These are phyloP conservation scores for Phytophthora vignae DNA, from an alignment of 352 stramenopile species.

Conservation along the genomic window DNA sequence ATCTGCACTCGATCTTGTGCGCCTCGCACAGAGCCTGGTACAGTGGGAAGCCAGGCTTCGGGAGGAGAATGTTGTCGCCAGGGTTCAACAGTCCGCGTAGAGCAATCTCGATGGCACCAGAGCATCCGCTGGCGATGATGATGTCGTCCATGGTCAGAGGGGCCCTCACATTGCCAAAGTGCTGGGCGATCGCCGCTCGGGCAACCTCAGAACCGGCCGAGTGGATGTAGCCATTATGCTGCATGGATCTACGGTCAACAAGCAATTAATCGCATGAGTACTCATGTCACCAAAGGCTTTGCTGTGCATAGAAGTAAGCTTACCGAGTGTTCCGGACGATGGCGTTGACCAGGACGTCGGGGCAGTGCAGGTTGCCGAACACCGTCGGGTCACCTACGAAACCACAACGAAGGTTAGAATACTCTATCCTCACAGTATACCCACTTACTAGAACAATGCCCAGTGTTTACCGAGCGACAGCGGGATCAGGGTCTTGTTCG, in stretches of 20 bases:
- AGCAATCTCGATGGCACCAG: constrained; percentile 94
- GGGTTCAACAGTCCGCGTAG: constrained; percentile 91
- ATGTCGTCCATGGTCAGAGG: constrained; percentile 92
- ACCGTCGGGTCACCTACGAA: constrained; percentile 90
- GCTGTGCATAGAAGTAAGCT: neutral
- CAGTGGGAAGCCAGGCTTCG: constrained; percentile 94
- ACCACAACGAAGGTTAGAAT: neutral
- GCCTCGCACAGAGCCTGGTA: constrained; percentile 96
- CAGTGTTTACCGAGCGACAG: constrained; percentile 81
- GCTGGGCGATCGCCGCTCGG: constrained; percentile 88
- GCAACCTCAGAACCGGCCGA: constrained; percentile 89
- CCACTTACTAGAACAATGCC: neutral
- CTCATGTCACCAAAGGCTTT: neutral
- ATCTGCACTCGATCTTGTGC: constrained; percentile 91
- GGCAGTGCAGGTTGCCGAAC: constrained; percentile 93
- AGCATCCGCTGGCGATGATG: constrained; percentile 94
- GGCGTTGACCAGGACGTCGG: constrained; percentile 85
- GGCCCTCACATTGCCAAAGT: constrained; percentile 67
- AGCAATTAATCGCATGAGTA: neutral
- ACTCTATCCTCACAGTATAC: neutral
- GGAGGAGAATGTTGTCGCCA: constrained; percentile 94
- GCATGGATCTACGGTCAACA: constrained; percentile 62
- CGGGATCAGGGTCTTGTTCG: constrained; percentile 92
- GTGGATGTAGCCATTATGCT: constrained; percentile 94
- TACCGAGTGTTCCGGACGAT: constrained; percentile 76